Evolutionary conservation across 441 rosid genomes (phyloP).

Genomic region (Brassica hybrid): DNA sequence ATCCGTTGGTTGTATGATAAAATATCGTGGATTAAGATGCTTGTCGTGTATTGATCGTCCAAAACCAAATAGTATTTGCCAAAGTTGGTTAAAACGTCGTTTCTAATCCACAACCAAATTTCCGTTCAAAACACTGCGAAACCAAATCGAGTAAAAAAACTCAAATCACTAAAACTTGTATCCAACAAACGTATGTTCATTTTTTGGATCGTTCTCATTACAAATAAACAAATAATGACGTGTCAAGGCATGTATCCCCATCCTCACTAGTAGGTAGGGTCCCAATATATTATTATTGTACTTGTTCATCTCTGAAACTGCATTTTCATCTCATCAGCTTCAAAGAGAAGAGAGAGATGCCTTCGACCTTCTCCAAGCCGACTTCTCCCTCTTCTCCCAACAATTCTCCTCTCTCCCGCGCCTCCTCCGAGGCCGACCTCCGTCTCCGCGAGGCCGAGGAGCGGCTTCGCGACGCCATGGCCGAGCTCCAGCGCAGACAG

Average conservation of each 20-base stretch:
- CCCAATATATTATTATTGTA: neutral
- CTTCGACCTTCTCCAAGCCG: conserved; percentile 44
- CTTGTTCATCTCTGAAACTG: neutral
- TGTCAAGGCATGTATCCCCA: neutral
- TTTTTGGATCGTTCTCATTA: neutral
- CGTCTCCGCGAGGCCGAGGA: conserved; percentile 92
- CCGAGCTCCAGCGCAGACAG: conserved; percentile 85
- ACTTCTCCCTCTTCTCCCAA: conserved; percentile 41
- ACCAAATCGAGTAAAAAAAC: neutral
- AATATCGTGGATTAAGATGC: neutral
- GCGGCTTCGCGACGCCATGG: conserved; percentile 88
- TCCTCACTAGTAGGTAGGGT: neutral
- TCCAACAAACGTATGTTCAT: neutral
- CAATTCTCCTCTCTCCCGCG: conserved; percentile 37
- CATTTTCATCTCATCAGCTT: neutral
- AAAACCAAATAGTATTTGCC: neutral
- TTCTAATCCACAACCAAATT: neutral
- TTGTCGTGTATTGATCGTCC: neutral
- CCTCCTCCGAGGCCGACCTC: conserved; percentile 66
- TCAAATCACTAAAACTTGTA: no score
- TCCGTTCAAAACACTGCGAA: neutral
- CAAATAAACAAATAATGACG: neutral
- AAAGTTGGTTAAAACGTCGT: neutral
- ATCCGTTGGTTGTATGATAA: no score
- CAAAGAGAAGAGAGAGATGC: conserved; percentile 45